Conservation (phyloP, 2,329 filamentous ascomycete genomes). For the Geosmithia flava region DNA sequence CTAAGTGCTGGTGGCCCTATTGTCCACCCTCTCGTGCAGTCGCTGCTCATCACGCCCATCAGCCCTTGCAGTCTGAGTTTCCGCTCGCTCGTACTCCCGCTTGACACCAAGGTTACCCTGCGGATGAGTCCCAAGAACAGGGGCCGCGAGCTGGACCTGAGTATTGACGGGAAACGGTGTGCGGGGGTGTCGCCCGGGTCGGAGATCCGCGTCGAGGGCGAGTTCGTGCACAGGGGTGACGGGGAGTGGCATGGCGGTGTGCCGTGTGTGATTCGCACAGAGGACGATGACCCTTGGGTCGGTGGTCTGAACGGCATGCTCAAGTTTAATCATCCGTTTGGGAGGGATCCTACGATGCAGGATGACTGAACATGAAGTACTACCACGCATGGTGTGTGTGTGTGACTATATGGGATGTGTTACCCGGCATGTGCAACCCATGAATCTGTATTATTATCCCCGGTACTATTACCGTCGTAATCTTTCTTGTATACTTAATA, state of each 20-base stretch:
- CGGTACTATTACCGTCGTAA: no score
- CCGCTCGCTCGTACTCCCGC: conserved; percentile 76
- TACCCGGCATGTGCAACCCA: no score
- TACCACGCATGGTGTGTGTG: no score
- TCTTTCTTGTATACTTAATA: no score
- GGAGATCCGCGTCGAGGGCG: conserved; percentile 82
- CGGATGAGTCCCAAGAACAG: conserved; percentile 72
- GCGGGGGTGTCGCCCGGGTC: conserved; percentile 59
- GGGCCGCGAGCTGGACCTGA: conserved; percentile 64
- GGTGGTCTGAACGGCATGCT: conserved; percentile 83
- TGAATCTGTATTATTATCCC: no score
- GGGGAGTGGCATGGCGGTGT: conserved; percentile 64
- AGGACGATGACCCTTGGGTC: conserved; percentile 88
- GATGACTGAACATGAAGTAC: neutral
- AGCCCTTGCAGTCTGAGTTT: conserved; percentile 88
- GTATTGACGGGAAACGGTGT: conserved; percentile 62
- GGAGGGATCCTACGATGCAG: conserved; percentile 20
- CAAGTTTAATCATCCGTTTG: conserved; percentile 98
- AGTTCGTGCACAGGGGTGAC: conserved; percentile 48
- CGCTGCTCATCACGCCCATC: conserved; percentile 83
- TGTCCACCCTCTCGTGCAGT: conserved; percentile 83
- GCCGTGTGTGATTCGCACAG: conserved; percentile 71
- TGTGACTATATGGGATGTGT: no score
- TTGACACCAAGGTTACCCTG: conserved; percentile 73
- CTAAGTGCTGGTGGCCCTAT: conserved; percentile 89